Percentiles rank a stretch among this genome's conserved stretches.
Evolutionary conservation across 2,329 filamentous ascomycete genomes (phyloP).

Genomic region (Microdochium paspali): DNA sequence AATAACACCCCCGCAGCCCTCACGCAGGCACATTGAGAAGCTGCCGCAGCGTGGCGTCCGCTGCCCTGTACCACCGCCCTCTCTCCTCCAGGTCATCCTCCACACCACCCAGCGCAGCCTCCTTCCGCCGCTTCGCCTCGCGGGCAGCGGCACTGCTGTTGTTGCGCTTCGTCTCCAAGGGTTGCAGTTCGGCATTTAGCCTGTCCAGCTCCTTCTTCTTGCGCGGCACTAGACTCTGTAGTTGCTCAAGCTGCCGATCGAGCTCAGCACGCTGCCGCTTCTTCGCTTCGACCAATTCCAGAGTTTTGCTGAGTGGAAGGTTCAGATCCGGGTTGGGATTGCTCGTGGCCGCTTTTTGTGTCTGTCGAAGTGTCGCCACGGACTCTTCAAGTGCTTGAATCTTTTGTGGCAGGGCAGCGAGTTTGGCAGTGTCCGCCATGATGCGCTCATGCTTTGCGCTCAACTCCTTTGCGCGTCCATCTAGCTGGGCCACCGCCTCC

Average conservation of each 20-base stretch:
- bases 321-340: slow-evolving; percentile 36
- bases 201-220: slow-evolving; percentile 60
- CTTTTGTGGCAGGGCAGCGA: slow-evolving; percentile 42
- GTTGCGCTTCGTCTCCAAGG: slow-evolving; percentile 57
- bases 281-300: slow-evolving; percentile 39
- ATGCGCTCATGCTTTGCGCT: slow-evolving; percentile 42
- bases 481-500: slow-evolving; percentile 63
- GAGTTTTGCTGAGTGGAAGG: slow-evolving; percentile 48
- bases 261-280: slow-evolving; percentile 44
- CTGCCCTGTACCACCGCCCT: slow-evolving; percentile 65
- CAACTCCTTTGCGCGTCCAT: slow-evolving; percentile 51
- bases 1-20: not conserved
- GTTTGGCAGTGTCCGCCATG: slow-evolving; percentile 33
- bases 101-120: slow-evolving; percentile 54
- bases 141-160: slow-evolving; percentile 58
- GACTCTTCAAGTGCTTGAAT: slow-evolving; percentile 37
- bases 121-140: slow-evolving; percentile 60
- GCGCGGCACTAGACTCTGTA: slow-evolving; percentile 52
- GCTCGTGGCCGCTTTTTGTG: slow-evolving; percentile 22
- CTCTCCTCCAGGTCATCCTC: slow-evolving; percentile 68
- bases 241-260: slow-evolving; percentile 53
- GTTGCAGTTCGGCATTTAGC: slow-evolving; percentile 57
- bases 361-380: slow-evolving; percentile 33
- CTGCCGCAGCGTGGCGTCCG: slow-evolving; percentile 52
- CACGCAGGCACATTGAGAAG: slow-evolving; percentile 43